A percentile compares a stretch with the other conserved stretches of the same genome.
Conservation (phyloP, 306 rosid genomes). For the Rosa rugosa region DNA sequence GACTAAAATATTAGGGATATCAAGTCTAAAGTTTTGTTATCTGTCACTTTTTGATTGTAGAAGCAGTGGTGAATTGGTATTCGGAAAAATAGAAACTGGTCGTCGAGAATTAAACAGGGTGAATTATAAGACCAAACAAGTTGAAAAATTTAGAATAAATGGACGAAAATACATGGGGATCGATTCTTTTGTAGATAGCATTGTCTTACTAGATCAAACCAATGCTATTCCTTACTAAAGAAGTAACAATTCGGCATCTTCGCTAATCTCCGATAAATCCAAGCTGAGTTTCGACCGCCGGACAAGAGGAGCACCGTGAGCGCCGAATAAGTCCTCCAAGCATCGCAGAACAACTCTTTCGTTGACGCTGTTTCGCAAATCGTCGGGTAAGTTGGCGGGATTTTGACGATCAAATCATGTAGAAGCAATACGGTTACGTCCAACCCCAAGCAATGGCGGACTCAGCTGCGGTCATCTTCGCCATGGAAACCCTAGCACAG, state of each 20-base stretch:
- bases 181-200: no score
- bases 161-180: no score
- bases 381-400: slow-evolving; percentile 39
- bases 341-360: slow-evolving; percentile 66
- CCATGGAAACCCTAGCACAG: slow-evolving; percentile 30
- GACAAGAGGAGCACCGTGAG: slow-evolving; percentile 22
- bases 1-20: no score
- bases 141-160: no score
- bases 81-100: no score
- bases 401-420: slow-evolving; percentile 42
- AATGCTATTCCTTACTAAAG: no score
- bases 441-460: slow-evolving; percentile 57
- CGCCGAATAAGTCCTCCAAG: slow-evolving; percentile 53
- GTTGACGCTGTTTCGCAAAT: slow-evolving; percentile 33
- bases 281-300: slow-evolving; percentile 38
- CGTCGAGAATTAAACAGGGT: no score
- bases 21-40: no score
- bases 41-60: no score
- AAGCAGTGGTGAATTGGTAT: no score
- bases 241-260: slow-evolving; percentile 1
- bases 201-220: no score
- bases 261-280: slow-evolving; percentile 46
- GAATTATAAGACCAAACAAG: no score
- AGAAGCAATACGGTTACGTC: slow-evolving; percentile 44
- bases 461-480: slow-evolving; percentile 22